Conservation (phyloP, 192 early-diverging fungal genomes). For the Linderina pennispora region DNA sequence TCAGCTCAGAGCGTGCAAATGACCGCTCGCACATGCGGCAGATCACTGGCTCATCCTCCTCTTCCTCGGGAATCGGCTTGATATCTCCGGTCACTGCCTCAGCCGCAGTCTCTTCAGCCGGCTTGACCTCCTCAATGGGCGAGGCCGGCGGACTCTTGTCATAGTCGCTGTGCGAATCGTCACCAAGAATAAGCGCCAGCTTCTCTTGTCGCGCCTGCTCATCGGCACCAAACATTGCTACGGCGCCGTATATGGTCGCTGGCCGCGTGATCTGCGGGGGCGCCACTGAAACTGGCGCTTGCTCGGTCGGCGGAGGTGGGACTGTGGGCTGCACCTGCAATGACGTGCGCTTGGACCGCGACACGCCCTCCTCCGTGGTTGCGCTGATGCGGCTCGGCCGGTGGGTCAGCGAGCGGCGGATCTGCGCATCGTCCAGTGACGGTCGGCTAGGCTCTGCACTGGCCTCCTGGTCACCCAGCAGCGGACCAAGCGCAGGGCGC, state of each 20-base stretch:
- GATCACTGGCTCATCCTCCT: conserved; percentile 47
- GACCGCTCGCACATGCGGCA: conserved; percentile 87
- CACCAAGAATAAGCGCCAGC: conserved; percentile 27
- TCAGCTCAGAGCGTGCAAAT: conserved; percentile 57
- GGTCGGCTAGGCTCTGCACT: conserved; percentile 37
- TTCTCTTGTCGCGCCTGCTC: conserved; percentile 32
- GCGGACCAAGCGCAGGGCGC: no score
- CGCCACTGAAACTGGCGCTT: background rate
- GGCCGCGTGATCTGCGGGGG: conserved; percentile 18
- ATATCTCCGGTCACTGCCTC: background rate
- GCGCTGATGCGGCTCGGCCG: conserved; percentile 38
- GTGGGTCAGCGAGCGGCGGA: conserved; percentile 25
- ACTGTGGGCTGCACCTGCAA: conserved; percentile 16
- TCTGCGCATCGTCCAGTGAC: conserved; percentile 34
- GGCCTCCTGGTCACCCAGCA: conserved; percentile 25
- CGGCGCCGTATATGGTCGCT: conserved; percentile 31
- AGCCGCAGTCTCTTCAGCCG: conserved; percentile 1
- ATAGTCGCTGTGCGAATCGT: conserved; percentile 21
- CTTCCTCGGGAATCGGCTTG: background rate
- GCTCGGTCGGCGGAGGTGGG: conserved; percentile 1
- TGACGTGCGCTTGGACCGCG: conserved; percentile 19
- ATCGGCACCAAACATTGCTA: conserved; percentile 22
- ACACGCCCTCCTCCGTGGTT: conserved; percentile 25
- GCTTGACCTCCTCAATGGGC: conserved; percentile 21
- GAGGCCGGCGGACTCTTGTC: conserved; percentile 32